Evolutionary conservation across 805 yeast species (phyloP).

Genomic region (Wickerhamiella musiphila): DNA sequence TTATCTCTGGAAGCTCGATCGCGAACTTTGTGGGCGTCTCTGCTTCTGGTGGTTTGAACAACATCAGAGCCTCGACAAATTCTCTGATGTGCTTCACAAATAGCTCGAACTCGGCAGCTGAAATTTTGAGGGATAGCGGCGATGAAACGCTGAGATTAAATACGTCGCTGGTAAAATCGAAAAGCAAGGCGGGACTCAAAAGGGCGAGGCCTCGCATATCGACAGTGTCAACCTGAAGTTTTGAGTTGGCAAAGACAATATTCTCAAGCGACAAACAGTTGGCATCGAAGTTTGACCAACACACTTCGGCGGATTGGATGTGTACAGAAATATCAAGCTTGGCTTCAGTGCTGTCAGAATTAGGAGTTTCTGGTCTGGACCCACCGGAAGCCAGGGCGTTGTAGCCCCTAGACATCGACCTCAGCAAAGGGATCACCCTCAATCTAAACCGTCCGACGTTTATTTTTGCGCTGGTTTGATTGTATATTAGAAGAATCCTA

Average conservation of each 20-base stretch:
- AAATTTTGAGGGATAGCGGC: slow-evolving; percentile 1
- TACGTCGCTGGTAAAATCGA: slow-evolving; percentile 1
- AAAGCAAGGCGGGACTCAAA: slow-evolving; percentile 5
- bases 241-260: neutral
- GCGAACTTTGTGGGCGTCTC: slow-evolving; percentile 8
- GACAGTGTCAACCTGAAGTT: neutral
- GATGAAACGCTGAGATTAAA: slow-evolving; percentile 4
- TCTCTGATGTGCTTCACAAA: neutral
- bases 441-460: too few relatives aligned
- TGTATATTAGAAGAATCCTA: too few relatives aligned
- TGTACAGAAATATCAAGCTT: too few relatives aligned
- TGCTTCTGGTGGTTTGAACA: slow-evolving; percentile 7
- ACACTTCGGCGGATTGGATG: too few relatives aligned
- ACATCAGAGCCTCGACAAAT: neutral
- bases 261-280: neutral
- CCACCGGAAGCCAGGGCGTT: too few relatives aligned
- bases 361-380: too few relatives aligned
- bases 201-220: slow-evolving; percentile 6
- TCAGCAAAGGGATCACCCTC: too few relatives aligned
- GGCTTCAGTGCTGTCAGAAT: too few relatives aligned
- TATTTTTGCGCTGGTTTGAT: too few relatives aligned
- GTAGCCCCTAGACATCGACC: too few relatives aligned
- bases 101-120: neutral
- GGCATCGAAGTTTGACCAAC: neutral
- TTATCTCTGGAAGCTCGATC: slow-evolving; percentile 11